A percentile compares a stretch with the other conserved stretches of the same genome.
These are phyloP conservation scores for Ottelia alismoides DNA, from an alignment of 106 monocot species.

Conservation along the genomic window DNA sequence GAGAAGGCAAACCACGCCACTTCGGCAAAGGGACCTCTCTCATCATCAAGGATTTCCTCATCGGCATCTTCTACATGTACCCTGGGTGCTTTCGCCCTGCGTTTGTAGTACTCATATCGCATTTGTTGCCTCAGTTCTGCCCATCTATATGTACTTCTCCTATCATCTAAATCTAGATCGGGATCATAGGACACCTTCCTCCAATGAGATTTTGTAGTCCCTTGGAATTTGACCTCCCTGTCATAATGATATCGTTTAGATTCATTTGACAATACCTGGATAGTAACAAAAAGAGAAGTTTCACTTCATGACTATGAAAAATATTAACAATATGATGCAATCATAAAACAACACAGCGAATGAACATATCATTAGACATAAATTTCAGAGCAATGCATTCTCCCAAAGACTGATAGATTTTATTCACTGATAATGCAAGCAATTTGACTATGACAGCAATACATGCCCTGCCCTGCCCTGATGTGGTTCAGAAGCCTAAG, in stretches of 20 bases:
- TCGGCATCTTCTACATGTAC: constrained; percentile 3
- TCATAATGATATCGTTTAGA: constrained; percentile 38
- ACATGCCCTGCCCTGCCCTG: too few species aligned
- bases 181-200: constrained; percentile 12
- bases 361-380: too few species aligned
- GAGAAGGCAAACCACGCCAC: constrained; percentile 39
- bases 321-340: too few species aligned
- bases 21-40: constrained; percentile 33
- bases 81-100: constrained; percentile 9
- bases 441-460: too few species aligned
- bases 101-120: constrained; percentile 13
- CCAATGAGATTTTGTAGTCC: constrained; percentile 2
- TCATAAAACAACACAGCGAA: too few species aligned
- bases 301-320: too few species aligned
- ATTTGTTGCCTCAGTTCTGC: constrained; percentile 29
- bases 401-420: too few species aligned
- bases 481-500: too few species aligned
- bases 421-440: too few species aligned
- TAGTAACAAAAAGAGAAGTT: too few species aligned
- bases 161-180: constrained; percentile 18
- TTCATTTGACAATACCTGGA: constrained; percentile 66
- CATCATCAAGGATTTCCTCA: constrained; percentile 5
- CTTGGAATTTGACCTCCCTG: constrained; percentile 16
- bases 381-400: too few species aligned
- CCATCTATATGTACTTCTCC: constrained; percentile 34